A percentile compares a stretch with the other conserved stretches of the same genome.
These are phyloP conservation scores for Xanthoconium stramineum DNA, from an alignment of 768 basidiomycete genomes.

Conservation along the genomic window DNA sequence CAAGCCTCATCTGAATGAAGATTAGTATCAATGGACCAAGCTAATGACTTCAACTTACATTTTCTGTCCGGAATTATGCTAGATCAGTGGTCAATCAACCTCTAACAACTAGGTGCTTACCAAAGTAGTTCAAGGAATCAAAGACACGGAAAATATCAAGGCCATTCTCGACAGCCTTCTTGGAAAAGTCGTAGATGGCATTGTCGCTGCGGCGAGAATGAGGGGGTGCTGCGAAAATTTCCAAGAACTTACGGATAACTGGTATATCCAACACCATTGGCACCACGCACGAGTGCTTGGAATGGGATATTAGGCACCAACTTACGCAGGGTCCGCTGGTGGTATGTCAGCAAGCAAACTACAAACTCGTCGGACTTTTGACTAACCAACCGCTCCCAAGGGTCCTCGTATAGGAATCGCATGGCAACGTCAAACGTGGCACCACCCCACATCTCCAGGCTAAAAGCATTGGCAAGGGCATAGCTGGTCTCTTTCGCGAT, in stretches of 20 bases:
- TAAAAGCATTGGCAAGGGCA: constrained; percentile 93
- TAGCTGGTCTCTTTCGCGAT: constrained; percentile 97
- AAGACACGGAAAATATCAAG: constrained; percentile 99
- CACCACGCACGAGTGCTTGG: constrained; percentile 97
- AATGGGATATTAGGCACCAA: constrained; percentile 98
- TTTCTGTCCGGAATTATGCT: constrained; percentile 45
- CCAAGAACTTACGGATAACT: constrained; percentile 78
- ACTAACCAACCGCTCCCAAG: constrained; percentile 93
- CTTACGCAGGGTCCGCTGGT: constrained; percentile 83
- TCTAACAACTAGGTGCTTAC: constrained; percentile 40
- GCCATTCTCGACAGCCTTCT: constrained; percentile 99
- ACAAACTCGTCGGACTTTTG: not conserved
- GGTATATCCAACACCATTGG: constrained; percentile 98
- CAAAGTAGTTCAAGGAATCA: constrained; percentile 98
- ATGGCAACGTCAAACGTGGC: constrained; percentile 99
- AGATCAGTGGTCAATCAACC: constrained; percentile 1
- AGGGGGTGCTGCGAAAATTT: not conserved
- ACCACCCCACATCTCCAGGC: constrained; percentile 98
- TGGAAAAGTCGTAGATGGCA: constrained; percentile 98
- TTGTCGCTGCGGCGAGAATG: constrained; percentile 64
- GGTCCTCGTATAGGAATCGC: constrained; percentile 99
- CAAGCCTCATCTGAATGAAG: constrained; percentile 78
- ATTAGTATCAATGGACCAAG: constrained; percentile 11
- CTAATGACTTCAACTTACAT: constrained; percentile 42
- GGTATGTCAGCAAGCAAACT: constrained; percentile 9